phyloP scores from a whole-genome alignment of 257 asterid species.

The Osmanthus fragrans region DNA sequence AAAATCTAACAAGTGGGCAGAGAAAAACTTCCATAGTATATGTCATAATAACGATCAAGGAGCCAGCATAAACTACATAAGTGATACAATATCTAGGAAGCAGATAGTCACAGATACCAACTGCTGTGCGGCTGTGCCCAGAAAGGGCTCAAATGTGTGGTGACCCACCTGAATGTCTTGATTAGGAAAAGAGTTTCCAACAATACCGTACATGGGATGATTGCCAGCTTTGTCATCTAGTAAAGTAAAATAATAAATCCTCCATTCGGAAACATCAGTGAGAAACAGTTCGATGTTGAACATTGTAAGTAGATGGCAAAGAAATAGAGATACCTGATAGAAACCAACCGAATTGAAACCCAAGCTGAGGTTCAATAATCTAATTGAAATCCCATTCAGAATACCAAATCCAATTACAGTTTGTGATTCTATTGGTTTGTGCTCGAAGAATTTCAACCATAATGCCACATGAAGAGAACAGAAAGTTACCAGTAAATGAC shows the following conservation, averaged over 20 bases:
- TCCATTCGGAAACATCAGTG: constrained; percentile 18
- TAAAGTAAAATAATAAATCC: constrained; percentile 20
- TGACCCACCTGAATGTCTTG: constrained; percentile 80
- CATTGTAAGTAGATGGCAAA: background rate
- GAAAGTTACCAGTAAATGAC: constrained; percentile 88
- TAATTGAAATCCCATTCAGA: constrained; percentile 85
- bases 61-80: constrained; percentile 6
- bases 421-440: constrained; percentile 89
- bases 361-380: constrained; percentile 78
- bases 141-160: background rate
- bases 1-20: too few species aligned
- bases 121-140: background rate
- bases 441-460: constrained; percentile 76
- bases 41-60: background rate
- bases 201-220: constrained; percentile 87
- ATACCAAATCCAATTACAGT: constrained; percentile 78
- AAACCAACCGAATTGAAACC: constrained; percentile 96
- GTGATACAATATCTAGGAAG: background rate
- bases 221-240: constrained; percentile 92
- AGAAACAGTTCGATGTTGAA: constrained; percentile 8
- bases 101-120: background rate
- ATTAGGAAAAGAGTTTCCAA: constrained; percentile 62
- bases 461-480: constrained; percentile 81
- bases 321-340: constrained; percentile 60
- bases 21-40: too few species aligned